Evolutionary conservation across 805 yeast genomes (phyloP).

Genomic region (Candida ficus): DNA sequence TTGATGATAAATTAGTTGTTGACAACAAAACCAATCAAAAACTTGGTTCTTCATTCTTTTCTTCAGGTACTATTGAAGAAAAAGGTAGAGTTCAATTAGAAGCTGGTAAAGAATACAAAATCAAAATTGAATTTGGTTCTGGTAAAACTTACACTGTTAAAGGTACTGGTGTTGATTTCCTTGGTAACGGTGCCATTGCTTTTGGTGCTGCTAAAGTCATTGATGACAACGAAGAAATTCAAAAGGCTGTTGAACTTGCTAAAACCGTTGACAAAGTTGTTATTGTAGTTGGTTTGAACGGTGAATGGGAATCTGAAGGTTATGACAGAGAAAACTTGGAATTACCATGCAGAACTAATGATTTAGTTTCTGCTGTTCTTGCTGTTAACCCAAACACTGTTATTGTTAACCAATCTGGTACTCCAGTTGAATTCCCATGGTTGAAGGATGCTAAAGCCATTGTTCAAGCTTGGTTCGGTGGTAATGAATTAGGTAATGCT

Average conservation of each 20-base stretch:
- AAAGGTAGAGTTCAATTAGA: constrained; percentile 32
- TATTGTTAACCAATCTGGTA: constrained; percentile 54
- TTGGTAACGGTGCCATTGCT: constrained; percentile 32
- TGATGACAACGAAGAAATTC: constrained; percentile 29
- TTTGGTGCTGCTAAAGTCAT: constrained; percentile 30
- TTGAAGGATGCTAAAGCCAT: constrained; percentile 34
- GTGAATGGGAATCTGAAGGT: constrained; percentile 59
- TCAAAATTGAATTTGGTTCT: constrained; percentile 49
- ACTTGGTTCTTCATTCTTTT: constrained; percentile 46
- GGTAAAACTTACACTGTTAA: constrained; percentile 32
- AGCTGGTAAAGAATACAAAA: constrained; percentile 40
- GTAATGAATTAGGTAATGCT: constrained; percentile 52
- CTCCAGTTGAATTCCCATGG: constrained; percentile 61
- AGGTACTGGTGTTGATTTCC: constrained; percentile 17
- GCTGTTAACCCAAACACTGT: constrained; percentile 46
- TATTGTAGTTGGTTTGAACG: constrained; percentile 44
- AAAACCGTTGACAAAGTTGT: constrained; percentile 47
- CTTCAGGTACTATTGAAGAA: constrained; percentile 50
- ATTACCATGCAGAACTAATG: constrained; percentile 43
- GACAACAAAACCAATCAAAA: constrained; percentile 52
- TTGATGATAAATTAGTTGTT: constrained; percentile 47
- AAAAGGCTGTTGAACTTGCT: constrained; percentile 44
- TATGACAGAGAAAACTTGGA: constrained; percentile 47
- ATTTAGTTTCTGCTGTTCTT: constrained; percentile 39
- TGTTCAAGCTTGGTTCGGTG: constrained; percentile 54